These are phyloP conservation scores for Peterozyma toletana DNA, from an alignment of 805 yeast species.

Conservation along the genomic window DNA sequence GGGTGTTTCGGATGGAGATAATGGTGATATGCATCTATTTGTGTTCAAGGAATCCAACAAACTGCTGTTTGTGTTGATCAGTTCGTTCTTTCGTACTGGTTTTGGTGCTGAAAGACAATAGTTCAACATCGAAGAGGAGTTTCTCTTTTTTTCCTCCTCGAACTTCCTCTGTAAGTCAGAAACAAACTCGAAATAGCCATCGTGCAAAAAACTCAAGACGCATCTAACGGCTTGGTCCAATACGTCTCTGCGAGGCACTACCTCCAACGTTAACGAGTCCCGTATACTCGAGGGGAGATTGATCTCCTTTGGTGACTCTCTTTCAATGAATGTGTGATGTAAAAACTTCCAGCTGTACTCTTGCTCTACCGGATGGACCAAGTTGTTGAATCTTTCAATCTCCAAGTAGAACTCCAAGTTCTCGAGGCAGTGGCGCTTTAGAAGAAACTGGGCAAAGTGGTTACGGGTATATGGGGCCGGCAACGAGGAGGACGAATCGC, in stretches of 20 bases:
- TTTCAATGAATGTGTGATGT: slow-evolving; percentile 18
- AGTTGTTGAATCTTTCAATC: slow-evolving; percentile 13
- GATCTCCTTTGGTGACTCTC: slow-evolving; percentile 19
- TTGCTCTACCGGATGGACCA: neutral
- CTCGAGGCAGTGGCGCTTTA: slow-evolving; percentile 24
- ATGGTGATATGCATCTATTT: slow-evolving; percentile 5
- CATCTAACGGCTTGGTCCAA: slow-evolving; percentile 15
- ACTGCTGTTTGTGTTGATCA: neutral
- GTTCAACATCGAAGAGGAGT: neutral
- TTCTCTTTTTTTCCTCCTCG: neutral
- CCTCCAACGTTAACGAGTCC: slow-evolving; percentile 7
- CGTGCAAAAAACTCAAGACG: slow-evolving; percentile 18
- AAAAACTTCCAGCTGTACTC: slow-evolving; percentile 19
- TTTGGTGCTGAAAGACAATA: neutral
- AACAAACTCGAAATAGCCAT: slow-evolving; percentile 22
- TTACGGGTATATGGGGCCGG: slow-evolving; percentile 15
- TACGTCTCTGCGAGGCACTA: slow-evolving; percentile 13
- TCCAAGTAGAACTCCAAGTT: slow-evolving; percentile 25
- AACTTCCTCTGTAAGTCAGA: neutral
- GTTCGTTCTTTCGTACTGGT: neutral
- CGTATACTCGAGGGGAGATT: slow-evolving; percentile 23
- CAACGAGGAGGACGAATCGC: slow-evolving; percentile 15
- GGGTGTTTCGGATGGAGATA: slow-evolving; percentile 2
- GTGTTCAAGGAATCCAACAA: neutral
- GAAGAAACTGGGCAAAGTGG: slow-evolving; percentile 20